phyloP scores from a whole-genome alignment of 805 yeast species.

The Metschnikowia baotianmanensis region DNA sequence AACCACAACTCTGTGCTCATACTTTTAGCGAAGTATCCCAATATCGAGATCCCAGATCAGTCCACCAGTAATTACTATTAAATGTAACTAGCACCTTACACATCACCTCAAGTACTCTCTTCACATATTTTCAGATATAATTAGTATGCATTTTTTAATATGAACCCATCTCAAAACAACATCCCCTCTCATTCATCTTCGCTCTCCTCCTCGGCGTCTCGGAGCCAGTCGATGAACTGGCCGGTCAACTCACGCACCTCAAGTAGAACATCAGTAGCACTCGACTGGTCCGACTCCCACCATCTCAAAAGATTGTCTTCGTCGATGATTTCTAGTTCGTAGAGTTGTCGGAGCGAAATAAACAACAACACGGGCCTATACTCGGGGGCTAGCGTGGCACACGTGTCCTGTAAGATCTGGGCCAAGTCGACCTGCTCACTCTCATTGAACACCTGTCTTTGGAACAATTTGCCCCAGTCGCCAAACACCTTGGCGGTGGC shows the following conservation, averaged over 20 bases:
- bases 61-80: too few species aligned
- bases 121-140: too few species aligned
- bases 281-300: constrained; percentile 58
- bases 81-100: too few species aligned
- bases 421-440: constrained; percentile 78
- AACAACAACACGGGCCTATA: constrained; percentile 50
- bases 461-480: constrained; percentile 79
- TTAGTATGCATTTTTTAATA: too few species aligned
- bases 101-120: too few species aligned
- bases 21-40: too few species aligned
- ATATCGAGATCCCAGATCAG: too few species aligned
- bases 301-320: constrained; percentile 78
- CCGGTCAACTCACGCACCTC: constrained; percentile 56
- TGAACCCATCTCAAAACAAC: too few species aligned
- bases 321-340: constrained; percentile 77
- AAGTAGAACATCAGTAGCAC: constrained; percentile 40
- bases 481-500: constrained; percentile 75
- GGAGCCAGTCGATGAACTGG: constrained; percentile 85
- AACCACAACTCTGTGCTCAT: too few species aligned
- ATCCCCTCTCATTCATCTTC: too few species aligned
- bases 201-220: constrained; percentile 68
- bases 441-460: constrained; percentile 79
- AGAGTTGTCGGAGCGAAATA: constrained; percentile 56
- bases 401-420: constrained; percentile 46
- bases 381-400: constrained; percentile 34